phyloP scores from a whole-genome alignment of 371 early-diverging fungal species.

The Batkoa obscura region DNA sequence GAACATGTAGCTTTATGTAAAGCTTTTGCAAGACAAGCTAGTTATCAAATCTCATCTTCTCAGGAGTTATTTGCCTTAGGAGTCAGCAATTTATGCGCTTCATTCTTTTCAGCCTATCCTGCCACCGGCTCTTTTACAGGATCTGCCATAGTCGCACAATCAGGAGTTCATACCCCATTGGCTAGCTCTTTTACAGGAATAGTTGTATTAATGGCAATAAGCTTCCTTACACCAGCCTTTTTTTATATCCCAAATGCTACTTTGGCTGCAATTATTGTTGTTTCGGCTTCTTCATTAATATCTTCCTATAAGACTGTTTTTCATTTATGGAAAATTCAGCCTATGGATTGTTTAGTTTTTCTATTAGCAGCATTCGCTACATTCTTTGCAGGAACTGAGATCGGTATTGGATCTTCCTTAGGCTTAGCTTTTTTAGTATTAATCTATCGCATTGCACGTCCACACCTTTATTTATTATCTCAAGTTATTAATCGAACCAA shows the following conservation, averaged over 20 bases:
- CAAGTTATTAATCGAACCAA: slow-evolving; percentile 10
- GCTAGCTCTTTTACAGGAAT: slow-evolving; percentile 54
- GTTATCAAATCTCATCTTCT: slow-evolving; percentile 28
- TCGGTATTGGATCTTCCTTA: slow-evolving; percentile 28
- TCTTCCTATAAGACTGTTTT: slow-evolving; percentile 10
- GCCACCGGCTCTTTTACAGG: slow-evolving; percentile 79
- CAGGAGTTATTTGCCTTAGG: slow-evolving; percentile 80
- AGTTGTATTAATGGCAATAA: slow-evolving; percentile 60
- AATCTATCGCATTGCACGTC: slow-evolving; percentile 31
- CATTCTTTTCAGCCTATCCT: slow-evolving; percentile 70
- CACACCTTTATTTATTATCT: slow-evolving; percentile 18
- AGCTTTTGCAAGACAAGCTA: slow-evolving; percentile 45
- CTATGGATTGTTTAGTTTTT: not conserved
- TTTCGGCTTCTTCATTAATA: slow-evolving; percentile 30
- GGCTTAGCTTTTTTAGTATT: slow-evolving; percentile 24
- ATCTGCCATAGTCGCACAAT: slow-evolving; percentile 57
- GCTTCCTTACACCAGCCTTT: slow-evolving; percentile 60
- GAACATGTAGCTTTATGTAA: slow-evolving; percentile 71
- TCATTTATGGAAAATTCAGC: not conserved
- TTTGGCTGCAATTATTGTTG: slow-evolving; percentile 61
- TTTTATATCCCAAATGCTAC: slow-evolving; percentile 64
- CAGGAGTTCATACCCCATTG: slow-evolving; percentile 64
- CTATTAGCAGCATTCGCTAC: not conserved
- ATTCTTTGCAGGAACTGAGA: not conserved
- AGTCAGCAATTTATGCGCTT: slow-evolving; percentile 50